Conservation (phyloP, 495 filamentous ascomycete genomes). For the Aspergillus kassunensis region DNA sequence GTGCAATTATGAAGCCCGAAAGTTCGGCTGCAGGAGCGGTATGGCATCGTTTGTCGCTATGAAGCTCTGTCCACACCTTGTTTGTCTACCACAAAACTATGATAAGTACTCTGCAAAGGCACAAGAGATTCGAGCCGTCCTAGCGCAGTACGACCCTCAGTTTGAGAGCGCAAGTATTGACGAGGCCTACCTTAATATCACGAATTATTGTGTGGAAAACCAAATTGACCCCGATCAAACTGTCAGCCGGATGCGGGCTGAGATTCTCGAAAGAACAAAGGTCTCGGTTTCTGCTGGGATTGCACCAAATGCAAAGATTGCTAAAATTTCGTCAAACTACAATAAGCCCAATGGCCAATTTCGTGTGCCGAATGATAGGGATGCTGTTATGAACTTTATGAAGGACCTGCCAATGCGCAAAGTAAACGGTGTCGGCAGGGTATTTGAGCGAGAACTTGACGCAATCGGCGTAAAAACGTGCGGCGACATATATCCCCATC, state of each 20-base stretch:
- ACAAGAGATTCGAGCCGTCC: constrained; percentile 74
- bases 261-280: constrained; percentile 71
- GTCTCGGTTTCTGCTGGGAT: constrained; percentile 95
- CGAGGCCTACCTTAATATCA: constrained; percentile 96
- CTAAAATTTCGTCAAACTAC: constrained; percentile 89
- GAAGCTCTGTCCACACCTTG: constrained; percentile 85
- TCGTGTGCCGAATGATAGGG: constrained; percentile 62
- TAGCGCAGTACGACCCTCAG: constrained; percentile 80
- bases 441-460: constrained; percentile 88
- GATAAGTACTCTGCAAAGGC: constrained; percentile 91
- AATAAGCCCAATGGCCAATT: constrained; percentile 98
- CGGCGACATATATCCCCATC: constrained; percentile 78
- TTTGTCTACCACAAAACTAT: constrained; percentile 81
- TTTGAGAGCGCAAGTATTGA: constrained; percentile 94
- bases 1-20: constrained; percentile 89
- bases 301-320: constrained; percentile 85
- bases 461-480: constrained; percentile 85
- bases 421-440: constrained; percentile 89
- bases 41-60: constrained; percentile 96
- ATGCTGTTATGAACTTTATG: constrained; percentile 82
- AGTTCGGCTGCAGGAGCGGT: constrained; percentile 84
- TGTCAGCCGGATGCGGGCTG: constrained; percentile 68
- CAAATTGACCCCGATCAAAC: constrained; percentile 64
- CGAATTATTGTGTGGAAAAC: constrained; percentile 72
- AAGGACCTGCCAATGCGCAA: constrained; percentile 74